Evolutionary conservation across 2,329 filamentous ascomycete genomes (phyloP).

Genomic region (Claviceps purpurea): DNA sequence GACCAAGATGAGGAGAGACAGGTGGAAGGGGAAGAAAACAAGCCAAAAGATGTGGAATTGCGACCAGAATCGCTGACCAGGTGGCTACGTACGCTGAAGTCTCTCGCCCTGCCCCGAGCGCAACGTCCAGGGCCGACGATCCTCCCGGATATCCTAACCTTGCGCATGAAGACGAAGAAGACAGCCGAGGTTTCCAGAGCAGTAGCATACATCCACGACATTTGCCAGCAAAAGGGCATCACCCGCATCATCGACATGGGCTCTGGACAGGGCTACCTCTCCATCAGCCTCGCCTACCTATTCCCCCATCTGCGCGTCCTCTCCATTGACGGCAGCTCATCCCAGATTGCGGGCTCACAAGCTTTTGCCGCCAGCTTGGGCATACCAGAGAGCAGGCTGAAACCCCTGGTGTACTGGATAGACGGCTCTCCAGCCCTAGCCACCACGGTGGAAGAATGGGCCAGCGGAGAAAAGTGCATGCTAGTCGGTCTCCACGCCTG

Average conservation of each 20-base stretch:
- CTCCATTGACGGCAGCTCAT: slow-evolving; percentile 19
- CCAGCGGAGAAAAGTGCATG: slow-evolving; percentile 15
- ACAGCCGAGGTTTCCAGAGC: slow-evolving; percentile 17
- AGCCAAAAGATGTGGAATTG: neutral
- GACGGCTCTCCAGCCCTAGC: slow-evolving; percentile 13
- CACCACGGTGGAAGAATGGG: slow-evolving; percentile 15
- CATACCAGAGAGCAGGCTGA: slow-evolving; percentile 11
- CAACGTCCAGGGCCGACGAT: slow-evolving; percentile 9
- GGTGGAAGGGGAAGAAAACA: neutral
- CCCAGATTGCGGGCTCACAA: slow-evolving; percentile 16
- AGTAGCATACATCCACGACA: slow-evolving; percentile 12
- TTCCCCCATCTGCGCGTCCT: slow-evolving; percentile 15
- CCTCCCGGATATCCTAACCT: slow-evolving; percentile 12
- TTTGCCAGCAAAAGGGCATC: slow-evolving; percentile 13
- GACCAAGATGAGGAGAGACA: slow-evolving; percentile 7
- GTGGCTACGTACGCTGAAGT: slow-evolving; percentile 13
- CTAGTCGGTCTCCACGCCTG: slow-evolving; percentile 21
- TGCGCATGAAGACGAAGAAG: slow-evolving; percentile 19
- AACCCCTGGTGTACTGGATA: slow-evolving; percentile 16
- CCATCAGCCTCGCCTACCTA: slow-evolving; percentile 15
- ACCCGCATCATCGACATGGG: slow-evolving; percentile 15
- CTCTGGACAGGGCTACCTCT: slow-evolving; percentile 19
- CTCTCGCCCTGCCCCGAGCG: slow-evolving; percentile 12
- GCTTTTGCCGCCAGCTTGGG: slow-evolving; percentile 12
- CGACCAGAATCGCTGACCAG: slow-evolving; percentile 11